Evolutionary conservation across 768 basidiomycete genomes (phyloP), one percentile per base, ranked within the genome.

Genomic region (Daedaleopsis nitida): DNA sequence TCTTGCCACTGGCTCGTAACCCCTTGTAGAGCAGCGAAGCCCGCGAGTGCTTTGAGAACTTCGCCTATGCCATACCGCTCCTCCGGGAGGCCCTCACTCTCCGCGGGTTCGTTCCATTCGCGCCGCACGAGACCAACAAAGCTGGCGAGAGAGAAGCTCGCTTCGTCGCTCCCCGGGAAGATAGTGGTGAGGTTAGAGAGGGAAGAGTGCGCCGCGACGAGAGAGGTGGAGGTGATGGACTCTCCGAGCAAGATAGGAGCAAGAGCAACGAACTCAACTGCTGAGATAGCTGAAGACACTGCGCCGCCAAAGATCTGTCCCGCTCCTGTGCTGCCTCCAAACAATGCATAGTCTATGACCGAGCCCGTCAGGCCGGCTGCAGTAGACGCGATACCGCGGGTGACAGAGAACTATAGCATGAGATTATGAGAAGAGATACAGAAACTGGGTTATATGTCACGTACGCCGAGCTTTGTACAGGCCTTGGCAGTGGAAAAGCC

Each of bases 1-100:
- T 94, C 91, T 65, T 91, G 88, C 82, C 87, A 91, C 66, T 91
- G 86, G 67, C 87, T 85, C 0, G 92, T 94, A 45, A 91, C 86
- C 37, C 88, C 86, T 67, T 94, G 92, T 44, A 94, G 75, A 0
- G 89, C 84, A 6, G 87, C 87, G 90, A 91, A 94, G 0, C 86
- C 90, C 8, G 91, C 81, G 21, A 94, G 80, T 0, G 89, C 91
- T 58, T 83, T 80, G 19, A 84, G 84, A 14, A 91, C 81, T 59
- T 89, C 83, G 0, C 82, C 83, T 44, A 91, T 76, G 9, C 87
- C 83, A 65, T 84, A 89, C 45, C 81, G 81, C 61, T 80, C 83
- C 66, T 78, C 80, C 0, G 89, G 89, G 23, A 85, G 77, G 21
- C 77, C 77, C 13, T 81, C 79, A 27, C 81, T 81, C 14, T 77